Evolutionary conservation across 2,329 filamentous ascomycete species (phyloP), one percentile per base, ranked within the genome.

Genomic region (Cordyceps farinosa): DNA sequence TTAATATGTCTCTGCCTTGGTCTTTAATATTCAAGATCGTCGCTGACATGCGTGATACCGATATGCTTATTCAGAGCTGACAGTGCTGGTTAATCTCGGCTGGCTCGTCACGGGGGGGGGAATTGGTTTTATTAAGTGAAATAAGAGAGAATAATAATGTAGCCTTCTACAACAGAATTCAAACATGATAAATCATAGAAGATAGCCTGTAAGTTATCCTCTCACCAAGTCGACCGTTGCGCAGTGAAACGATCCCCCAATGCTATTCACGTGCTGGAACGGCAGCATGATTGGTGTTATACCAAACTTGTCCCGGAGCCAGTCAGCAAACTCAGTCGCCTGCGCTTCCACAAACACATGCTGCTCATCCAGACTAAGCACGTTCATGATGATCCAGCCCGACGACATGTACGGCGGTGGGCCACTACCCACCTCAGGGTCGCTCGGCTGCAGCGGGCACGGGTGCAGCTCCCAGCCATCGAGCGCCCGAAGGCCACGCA

Each of bases 211-310:
- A 22, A 22, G 22, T 22, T 22, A 22, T 22, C 22, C 22, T 22
- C 51, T 53, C 17, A 63, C 57, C 15, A 68, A 64, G 51, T 66
- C 65, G 5, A 66, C 63, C 17, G 70, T 74, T 8, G 72, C 70
- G 60, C 71, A 73, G 58, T 73, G 72, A 48, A 73, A 73, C 6
- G 72, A 73, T 0, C 72, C 72, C 1, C 73, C 72, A 45, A 75
- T 67, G 58, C 70, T 70, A 42, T 73, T 70, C 1, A 74, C 72
- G 65, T 74, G 69, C 54, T 67, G 63, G 52, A 75, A 74, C 6
- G 72, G 73, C 27, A 61, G 44, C 62, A 65, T 38, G 45, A 68
- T 67, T 0, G 64, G 62, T 13, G 66, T 64, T 65, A 67, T 67
- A 13, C 55, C 65, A 27, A 68, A 67, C 36, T 62, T 60, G 11